Conservation (phyloP, 306 rosid species). For the Comarum palustre region DNA sequence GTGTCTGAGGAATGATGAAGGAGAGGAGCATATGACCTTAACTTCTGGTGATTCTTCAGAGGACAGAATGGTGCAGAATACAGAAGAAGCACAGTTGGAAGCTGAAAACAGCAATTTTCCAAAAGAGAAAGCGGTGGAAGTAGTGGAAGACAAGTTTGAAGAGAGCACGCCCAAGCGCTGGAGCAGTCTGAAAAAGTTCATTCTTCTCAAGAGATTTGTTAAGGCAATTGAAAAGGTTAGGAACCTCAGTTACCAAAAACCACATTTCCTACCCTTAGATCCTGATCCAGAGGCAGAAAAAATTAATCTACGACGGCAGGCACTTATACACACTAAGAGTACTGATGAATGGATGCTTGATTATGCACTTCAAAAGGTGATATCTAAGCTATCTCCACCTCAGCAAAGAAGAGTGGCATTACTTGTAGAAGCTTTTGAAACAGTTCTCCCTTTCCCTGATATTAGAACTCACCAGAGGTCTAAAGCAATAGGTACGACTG, state of each 20-base stretch:
- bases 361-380: conserved; percentile 74
- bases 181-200: conserved; percentile 69
- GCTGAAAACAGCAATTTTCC: conserved; percentile 13
- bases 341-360: conserved; percentile 94
- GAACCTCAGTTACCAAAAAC: conserved; percentile 38
- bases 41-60: conserved; percentile 25
- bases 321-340: conserved; percentile 46
- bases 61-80: conserved; percentile 14
- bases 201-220: conserved; percentile 75
- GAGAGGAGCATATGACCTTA: conserved; percentile 25
- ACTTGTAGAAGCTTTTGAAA: conserved; percentile 80
- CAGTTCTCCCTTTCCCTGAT: conserved; percentile 56
- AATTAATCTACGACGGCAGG: conserved; percentile 56
- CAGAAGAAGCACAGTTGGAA: conserved; percentile 17
- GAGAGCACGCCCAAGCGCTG: conserved; percentile 53
- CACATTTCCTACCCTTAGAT: conserved; percentile 37
- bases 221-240: conserved; percentile 78
- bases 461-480: conserved; percentile 31
- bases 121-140: conserved; percentile 29
- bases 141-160: conserved; percentile 34
- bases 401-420: conserved; percentile 70
- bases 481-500: conserved; percentile 26
- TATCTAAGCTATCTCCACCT: conserved; percentile 68
- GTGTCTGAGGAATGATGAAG: conserved; percentile 31
- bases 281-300: conserved; percentile 48